These are phyloP conservation scores for Casuarina cunninghamiana DNA, from an alignment of 306 rosid genomes.

Conservation along the genomic window DNA sequence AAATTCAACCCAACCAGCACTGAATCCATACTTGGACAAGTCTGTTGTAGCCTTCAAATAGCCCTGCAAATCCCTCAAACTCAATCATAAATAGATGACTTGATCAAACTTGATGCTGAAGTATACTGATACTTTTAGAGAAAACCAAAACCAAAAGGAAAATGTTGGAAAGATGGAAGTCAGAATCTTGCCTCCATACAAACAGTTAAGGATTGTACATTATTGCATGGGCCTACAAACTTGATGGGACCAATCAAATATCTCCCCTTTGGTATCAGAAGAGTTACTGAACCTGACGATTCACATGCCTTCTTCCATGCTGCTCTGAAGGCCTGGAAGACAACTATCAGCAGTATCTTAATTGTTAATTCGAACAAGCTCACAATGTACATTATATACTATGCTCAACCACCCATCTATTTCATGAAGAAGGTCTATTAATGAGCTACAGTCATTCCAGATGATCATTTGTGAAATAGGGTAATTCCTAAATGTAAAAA, in stretches of 20 bases:
- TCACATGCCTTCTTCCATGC: conserved; percentile 48
- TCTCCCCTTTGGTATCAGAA: conserved; percentile 45
- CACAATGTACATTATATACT: not conserved
- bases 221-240: conserved; percentile 44
- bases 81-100: not conserved
- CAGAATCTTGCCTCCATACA: conserved; percentile 37
- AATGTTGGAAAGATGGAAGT: not conserved
- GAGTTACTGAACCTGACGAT: conserved; percentile 34
- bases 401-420: not conserved
- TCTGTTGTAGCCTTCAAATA: conserved; percentile 49
- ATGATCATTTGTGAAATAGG: not conserved
- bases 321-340: conserved; percentile 40
- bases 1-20: conserved; percentile 47
- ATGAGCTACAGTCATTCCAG: not conserved
- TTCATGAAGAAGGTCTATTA: not conserved
- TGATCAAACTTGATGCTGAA: not conserved
- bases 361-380: not conserved
- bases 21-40: conserved; percentile 36
- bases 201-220: conserved; percentile 38
- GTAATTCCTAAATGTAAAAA: not conserved
- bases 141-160: not conserved
- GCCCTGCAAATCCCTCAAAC: conserved; percentile 35
- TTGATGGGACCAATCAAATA: conserved; percentile 44
- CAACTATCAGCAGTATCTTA: not conserved
- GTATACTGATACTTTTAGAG: not conserved